These are phyloP conservation scores for Kodamaea kakaduensis DNA, from an alignment of 805 yeast species.

Conservation along the genomic window DNA sequence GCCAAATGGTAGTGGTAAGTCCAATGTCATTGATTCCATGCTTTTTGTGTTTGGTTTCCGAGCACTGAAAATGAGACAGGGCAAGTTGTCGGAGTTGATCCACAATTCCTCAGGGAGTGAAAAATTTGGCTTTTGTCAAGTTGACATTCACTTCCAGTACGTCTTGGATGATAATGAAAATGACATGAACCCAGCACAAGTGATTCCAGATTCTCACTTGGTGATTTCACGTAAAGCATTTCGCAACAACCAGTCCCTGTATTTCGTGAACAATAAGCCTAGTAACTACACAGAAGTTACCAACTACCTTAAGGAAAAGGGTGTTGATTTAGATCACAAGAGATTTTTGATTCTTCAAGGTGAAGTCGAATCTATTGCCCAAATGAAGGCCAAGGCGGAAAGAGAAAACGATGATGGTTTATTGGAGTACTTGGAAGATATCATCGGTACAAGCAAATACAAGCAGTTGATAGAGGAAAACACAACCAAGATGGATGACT, in stretches of 20 bases:
- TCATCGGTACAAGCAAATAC: slow-evolving; percentile 88
- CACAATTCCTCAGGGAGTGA: slow-evolving; percentile 74
- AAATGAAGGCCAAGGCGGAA: slow-evolving; percentile 97
- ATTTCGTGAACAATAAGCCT: slow-evolving; percentile 64
- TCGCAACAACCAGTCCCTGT: slow-evolving; percentile 71
- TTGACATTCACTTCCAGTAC: slow-evolving; percentile 82
- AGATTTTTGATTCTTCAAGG: slow-evolving; percentile 94
- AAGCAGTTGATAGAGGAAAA: slow-evolving; percentile 70
- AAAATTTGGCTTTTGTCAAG: slow-evolving; percentile 71
- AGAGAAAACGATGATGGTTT: slow-evolving; percentile 89
- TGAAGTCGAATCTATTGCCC: slow-evolving; percentile 97
- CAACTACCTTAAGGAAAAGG: slow-evolving; percentile 64
- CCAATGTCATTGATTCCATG: slow-evolving; percentile 95
- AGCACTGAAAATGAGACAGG: slow-evolving; percentile 95
- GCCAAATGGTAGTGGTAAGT: slow-evolving; percentile 97
- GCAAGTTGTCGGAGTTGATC: slow-evolving; percentile 85
- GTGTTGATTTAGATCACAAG: slow-evolving; percentile 92
- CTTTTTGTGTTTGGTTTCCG: slow-evolving; percentile 96
- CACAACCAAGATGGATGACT: slow-evolving; percentile 56
- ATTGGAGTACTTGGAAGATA: slow-evolving; percentile 91
- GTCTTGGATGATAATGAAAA: slow-evolving; percentile 54
- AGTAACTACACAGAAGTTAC: slow-evolving; percentile 82
- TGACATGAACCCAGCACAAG: slow-evolving; percentile 23
- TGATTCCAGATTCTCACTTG: slow-evolving; percentile 53
- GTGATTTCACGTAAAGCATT: slow-evolving; percentile 79